Conservation (phyloP, 257 asterid species). For the Nicotiana undulata region DNA sequence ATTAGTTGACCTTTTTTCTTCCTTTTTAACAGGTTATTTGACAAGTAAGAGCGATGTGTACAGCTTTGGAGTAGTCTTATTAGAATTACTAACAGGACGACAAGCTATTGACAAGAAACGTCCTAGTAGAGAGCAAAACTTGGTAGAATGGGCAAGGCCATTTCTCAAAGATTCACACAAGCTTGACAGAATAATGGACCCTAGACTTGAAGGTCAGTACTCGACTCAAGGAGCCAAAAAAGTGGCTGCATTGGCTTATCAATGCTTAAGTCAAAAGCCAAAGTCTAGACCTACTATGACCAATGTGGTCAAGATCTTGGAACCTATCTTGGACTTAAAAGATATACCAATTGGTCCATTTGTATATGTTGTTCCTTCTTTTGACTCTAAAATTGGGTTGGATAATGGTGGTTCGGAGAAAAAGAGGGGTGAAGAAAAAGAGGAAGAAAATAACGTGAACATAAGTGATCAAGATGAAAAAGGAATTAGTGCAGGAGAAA, state of each 20-base stretch:
- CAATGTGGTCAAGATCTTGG: conserved; percentile 46
- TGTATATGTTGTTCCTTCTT: conserved; percentile 40
- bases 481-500: background rate
- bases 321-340: conserved; percentile 29
- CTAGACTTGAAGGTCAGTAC: conserved; percentile 63
- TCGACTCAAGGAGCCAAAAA: conserved; percentile 55
- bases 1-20: background rate
- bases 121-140: conserved; percentile 43
- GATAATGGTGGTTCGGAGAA: background rate
- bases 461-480: background rate
- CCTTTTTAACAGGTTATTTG: conserved; percentile 45
- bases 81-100: conserved; percentile 62
- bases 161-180: conserved; percentile 50
- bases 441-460: background rate
- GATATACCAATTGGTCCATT: conserved; percentile 54
- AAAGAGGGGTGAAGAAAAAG: conserved; percentile 12
- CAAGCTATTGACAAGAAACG: conserved; percentile 54
- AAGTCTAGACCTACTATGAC: conserved; percentile 64
- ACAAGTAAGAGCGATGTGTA: conserved; percentile 69
- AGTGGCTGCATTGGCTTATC: conserved; percentile 58
- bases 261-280: conserved; percentile 48
- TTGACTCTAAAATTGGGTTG: conserved; percentile 3
- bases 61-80: conserved; percentile 65
- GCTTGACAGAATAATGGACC: conserved; percentile 49
- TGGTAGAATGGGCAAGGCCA: conserved; percentile 77